These are phyloP conservation scores for Primulina huaijiensis DNA, from an alignment of 257 asterid species.

Conservation along the genomic window DNA sequence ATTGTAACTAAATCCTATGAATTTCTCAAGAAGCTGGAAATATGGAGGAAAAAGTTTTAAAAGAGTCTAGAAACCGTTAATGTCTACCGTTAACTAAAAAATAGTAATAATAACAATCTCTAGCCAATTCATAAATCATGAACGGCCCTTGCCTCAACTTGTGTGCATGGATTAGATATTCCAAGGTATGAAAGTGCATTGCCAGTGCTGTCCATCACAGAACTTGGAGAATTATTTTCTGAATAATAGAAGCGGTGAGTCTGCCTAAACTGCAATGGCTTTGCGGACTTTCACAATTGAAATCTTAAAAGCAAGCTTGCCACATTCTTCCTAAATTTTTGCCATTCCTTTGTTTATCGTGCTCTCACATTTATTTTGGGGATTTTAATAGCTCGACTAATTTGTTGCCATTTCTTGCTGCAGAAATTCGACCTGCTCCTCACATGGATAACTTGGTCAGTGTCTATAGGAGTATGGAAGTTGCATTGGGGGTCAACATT, in stretches of 20 bases:
- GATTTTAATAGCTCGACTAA: not conserved
- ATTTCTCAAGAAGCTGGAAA: not conserved
- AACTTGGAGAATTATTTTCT: no score
- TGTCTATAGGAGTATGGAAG: constrained; percentile 92
- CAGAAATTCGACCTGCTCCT: constrained; percentile 91
- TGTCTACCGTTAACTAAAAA: no score
- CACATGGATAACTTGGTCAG: constrained; percentile 92
- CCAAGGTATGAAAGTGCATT: not conserved
- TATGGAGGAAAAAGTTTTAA: not conserved
- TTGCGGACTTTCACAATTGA: not conserved
- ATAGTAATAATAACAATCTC: not conserved
- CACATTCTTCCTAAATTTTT: not conserved
- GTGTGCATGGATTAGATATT: not conserved
- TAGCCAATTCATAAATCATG: not conserved
- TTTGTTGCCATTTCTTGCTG: constrained; percentile 16
- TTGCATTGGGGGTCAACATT: constrained; percentile 60
- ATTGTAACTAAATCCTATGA: not conserved
- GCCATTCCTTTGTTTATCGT: not conserved
- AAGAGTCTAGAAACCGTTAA: not conserved
- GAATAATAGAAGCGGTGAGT: not conserved
- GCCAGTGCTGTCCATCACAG: not conserved
- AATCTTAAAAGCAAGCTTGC: not conserved
- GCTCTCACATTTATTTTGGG: not conserved
- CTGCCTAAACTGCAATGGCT: not conserved
- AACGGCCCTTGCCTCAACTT: not conserved